Percentiles rank a stretch among this genome's conserved stretches.
Conservation (phyloP, 1,139 yeast genomes). For the Keqinozyma sinolaborantium region DNA sequence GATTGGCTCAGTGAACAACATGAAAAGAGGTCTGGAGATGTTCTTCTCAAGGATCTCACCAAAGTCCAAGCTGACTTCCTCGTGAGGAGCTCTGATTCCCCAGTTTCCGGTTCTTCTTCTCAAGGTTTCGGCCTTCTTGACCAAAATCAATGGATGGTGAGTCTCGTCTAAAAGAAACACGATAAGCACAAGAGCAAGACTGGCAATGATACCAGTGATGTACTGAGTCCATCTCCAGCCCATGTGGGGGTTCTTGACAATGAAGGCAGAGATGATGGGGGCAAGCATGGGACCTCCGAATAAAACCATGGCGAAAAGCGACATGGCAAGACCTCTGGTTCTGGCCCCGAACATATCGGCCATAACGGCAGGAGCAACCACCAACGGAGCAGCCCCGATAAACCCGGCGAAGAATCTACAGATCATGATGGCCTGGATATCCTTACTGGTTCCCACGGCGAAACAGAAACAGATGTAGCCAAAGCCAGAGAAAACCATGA, state of each 20-base stretch:
- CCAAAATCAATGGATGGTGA: slow-evolving; percentile 50
- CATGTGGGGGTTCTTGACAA: slow-evolving; percentile 24
- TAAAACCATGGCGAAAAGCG: slow-evolving; percentile 30
- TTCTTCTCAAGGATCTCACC: slow-evolving; percentile 68
- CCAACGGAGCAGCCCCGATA: slow-evolving; percentile 40
- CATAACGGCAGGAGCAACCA: slow-evolving; percentile 43
- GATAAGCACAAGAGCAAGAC: slow-evolving; percentile 24
- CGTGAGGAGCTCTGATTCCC: slow-evolving; percentile 86
- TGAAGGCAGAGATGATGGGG: slow-evolving; percentile 37
- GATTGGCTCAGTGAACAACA: slow-evolving; percentile 74
- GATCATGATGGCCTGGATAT: slow-evolving; percentile 37
- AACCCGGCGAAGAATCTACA: slow-evolving; percentile 42
- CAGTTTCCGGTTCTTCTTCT: slow-evolving; percentile 60
- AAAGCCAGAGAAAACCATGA: slow-evolving; percentile 26
- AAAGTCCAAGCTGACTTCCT: slow-evolving; percentile 58
- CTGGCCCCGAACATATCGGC: slow-evolving; percentile 34
- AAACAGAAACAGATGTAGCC: slow-evolving; percentile 33
- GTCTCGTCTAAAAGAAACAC: slow-evolving; percentile 43
- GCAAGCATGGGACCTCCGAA: slow-evolving; percentile 49
- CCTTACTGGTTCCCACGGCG: slow-evolving; percentile 37
- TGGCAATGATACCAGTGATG: slow-evolving; percentile 49
- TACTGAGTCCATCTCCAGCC: slow-evolving; percentile 64
- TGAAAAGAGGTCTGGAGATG: slow-evolving; percentile 62
- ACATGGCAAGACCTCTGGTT: slow-evolving; percentile 34
- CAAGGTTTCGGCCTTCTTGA: slow-evolving; percentile 57